Percentiles rank a stretch among this genome's conserved stretches.
These are phyloP conservation scores for Cyberlindnera nakhonratchasimensis DNA, from an alignment of 805 yeast genomes.

Conservation along the genomic window DNA sequence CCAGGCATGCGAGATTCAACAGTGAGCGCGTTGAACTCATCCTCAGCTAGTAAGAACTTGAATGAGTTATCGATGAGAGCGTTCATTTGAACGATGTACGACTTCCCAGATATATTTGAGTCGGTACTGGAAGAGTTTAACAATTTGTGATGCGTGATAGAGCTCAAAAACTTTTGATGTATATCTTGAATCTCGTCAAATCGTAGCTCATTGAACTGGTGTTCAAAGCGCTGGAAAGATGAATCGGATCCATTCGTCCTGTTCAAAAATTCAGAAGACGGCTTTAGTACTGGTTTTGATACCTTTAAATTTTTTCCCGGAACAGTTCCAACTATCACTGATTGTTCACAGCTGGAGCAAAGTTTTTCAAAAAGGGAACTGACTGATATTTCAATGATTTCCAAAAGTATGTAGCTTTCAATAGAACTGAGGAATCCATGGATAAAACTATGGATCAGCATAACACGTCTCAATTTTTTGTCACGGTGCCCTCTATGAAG, in stretches of 20 bases:
- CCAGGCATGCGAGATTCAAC: constrained; percentile 24
- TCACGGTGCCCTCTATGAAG: constrained; percentile 24
- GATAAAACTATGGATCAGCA: constrained; percentile 33
- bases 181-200: constrained; percentile 46
- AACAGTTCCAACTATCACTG: not conserved
- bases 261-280: constrained; percentile 25
- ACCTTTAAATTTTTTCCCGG: constrained; percentile 27
- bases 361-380: constrained; percentile 1
- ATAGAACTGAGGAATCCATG: constrained; percentile 31
- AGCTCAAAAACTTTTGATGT: constrained; percentile 33
- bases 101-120: constrained; percentile 37
- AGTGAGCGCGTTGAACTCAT: constrained; percentile 36
- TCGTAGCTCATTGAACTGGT: constrained; percentile 33
- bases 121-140: constrained; percentile 30
- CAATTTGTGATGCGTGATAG: constrained; percentile 36
- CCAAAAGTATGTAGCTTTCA: constrained; percentile 31
- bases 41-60: constrained; percentile 37
- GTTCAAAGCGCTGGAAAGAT: constrained; percentile 6
- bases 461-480: constrained; percentile 14
- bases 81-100: constrained; percentile 42
- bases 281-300: constrained; percentile 30
- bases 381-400: constrained; percentile 28
- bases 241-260: constrained; percentile 15
- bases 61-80: constrained; percentile 34
- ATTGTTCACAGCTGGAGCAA: not conserved